These are phyloP conservation scores for Mycena epipterygia DNA, from an alignment of 768 basidiomycete genomes.

Conservation along the genomic window DNA sequence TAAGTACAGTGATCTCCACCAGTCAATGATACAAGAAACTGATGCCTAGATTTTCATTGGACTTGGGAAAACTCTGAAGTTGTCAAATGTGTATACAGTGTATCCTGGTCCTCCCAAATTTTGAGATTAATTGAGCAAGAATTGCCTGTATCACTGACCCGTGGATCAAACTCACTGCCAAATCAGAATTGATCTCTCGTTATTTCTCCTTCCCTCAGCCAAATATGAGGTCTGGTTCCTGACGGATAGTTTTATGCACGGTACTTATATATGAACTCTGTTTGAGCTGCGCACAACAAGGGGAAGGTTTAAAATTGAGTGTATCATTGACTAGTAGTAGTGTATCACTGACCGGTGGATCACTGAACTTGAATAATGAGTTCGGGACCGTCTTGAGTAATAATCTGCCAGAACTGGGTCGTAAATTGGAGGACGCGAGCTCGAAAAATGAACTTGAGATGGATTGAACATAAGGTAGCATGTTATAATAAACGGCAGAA, in stretches of 20 bases:
- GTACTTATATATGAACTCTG: not conserved
- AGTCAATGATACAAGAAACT: not conserved
- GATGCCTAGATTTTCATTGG: not conserved
- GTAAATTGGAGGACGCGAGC: no score
- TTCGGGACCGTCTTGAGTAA: no score
- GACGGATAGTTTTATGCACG: not conserved
- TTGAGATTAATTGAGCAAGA: slow-evolving; percentile 1
- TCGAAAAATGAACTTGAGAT: no score
- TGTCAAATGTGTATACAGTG: not conserved
- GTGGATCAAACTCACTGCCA: slow-evolving; percentile 1
- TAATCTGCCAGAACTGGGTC: no score
- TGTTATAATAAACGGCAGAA: no score
- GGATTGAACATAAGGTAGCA: no score
- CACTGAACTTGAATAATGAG: not conserved
- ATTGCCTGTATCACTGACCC: slow-evolving; percentile 7
- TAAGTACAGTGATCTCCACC: slow-evolving; percentile 1
- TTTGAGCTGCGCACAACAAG: not conserved
- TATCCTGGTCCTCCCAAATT: not conserved
- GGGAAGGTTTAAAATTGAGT: not conserved
- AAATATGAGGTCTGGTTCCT: not conserved
- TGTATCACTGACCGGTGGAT: slow-evolving; percentile 17
- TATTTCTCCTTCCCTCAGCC: not conserved
- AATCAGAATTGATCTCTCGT: slow-evolving; percentile 7
- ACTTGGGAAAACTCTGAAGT: not conserved
- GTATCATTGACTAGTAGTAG: slow-evolving; percentile 8